Percentiles rank a stretch among this genome's conserved stretches.
These are phyloP conservation scores for Amyloporia xantha DNA, from an alignment of 768 basidiomycete genomes.

Conservation along the genomic window DNA sequence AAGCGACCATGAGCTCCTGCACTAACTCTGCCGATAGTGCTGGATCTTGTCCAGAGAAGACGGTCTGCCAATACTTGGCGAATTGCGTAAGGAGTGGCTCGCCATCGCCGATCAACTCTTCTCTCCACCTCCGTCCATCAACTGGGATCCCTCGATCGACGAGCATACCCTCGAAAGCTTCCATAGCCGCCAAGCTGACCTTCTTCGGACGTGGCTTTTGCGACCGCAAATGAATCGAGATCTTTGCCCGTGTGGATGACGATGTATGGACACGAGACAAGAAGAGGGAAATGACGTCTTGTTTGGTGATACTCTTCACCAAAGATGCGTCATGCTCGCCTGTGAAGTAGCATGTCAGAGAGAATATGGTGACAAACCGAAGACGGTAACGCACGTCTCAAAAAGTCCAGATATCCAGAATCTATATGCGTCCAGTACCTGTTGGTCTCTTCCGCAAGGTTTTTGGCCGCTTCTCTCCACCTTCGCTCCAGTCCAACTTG, in stretches of 20 bases:
- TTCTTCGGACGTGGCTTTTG: constrained; percentile 53
- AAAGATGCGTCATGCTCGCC: constrained; percentile 67
- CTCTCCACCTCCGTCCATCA: constrained; percentile 45
- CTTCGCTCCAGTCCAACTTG: constrained; percentile 70
- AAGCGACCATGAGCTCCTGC: constrained; percentile 40
- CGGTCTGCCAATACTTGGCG: constrained; percentile 51
- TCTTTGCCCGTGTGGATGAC: constrained; percentile 66
- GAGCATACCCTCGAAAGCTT: constrained; percentile 53
- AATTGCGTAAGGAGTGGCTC: constrained; percentile 58
- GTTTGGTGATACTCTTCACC: constrained; percentile 60
- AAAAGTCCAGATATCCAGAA: constrained; percentile 82
- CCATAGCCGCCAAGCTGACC: constrained; percentile 57
- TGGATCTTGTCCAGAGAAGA: constrained; percentile 34
- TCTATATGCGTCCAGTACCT: constrained; percentile 67
- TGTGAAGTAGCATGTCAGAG: no score
- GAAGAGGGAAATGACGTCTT: constrained; percentile 72
- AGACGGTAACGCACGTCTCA: constrained; percentile 52
- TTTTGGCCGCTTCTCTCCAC: constrained; percentile 85
- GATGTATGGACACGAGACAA: constrained; percentile 59
- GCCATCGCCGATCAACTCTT: constrained; percentile 42
- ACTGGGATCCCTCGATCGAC: constrained; percentile 41
- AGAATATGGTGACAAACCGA: no score
- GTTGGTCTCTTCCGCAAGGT: constrained; percentile 73
- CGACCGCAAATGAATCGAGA: constrained; percentile 77
- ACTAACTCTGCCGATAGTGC: constrained; percentile 31